phyloP scores from a whole-genome alignment of 257 asterid species.

The Cinchona pubescens region DNA sequence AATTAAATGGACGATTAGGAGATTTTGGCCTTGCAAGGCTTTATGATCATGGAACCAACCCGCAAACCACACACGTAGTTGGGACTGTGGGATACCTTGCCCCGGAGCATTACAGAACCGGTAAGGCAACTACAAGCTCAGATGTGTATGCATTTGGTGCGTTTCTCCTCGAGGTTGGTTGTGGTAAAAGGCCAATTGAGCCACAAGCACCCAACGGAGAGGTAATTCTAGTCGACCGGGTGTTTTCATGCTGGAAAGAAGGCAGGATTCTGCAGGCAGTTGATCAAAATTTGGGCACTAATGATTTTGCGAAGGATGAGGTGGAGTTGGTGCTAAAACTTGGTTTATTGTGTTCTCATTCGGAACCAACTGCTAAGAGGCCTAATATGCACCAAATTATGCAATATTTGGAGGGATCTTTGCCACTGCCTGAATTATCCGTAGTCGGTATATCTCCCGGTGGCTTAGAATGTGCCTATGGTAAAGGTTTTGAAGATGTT shows the following conservation, averaged over 20 bases:
- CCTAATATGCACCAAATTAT: constrained; percentile 48
- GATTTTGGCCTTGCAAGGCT: constrained; percentile 66
- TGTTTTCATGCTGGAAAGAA: constrained; percentile 37
- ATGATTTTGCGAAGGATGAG: constrained; percentile 37
- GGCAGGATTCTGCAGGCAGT: constrained; percentile 42
- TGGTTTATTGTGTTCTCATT: constrained; percentile 52
- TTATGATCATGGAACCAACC: constrained; percentile 62
- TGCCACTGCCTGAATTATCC: constrained; percentile 43
- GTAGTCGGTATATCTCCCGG: constrained; percentile 24
- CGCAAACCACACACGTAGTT: constrained; percentile 55
- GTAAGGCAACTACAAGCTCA: constrained; percentile 49
- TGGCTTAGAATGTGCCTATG: constrained; percentile 3
- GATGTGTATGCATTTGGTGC: constrained; percentile 70
- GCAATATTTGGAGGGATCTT: constrained; percentile 40
- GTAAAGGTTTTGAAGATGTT: constrained; percentile 7
- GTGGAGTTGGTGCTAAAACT: constrained; percentile 49
- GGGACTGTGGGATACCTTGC: constrained; percentile 74
- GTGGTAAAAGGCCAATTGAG: constrained; percentile 64
- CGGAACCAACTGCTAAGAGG: constrained; percentile 39
- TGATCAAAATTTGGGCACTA: constrained; percentile 41
- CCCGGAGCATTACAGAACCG: constrained; percentile 58
- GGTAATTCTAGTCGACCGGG: constrained; percentile 52
- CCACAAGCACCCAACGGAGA: constrained; percentile 25
- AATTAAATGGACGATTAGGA: constrained; percentile 48
- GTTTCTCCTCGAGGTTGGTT: constrained; percentile 60